Percentiles rank a stretch among this genome's conserved stretches.
phyloP scores from a whole-genome alignment of 2,329 filamentous ascomycete species.

The Aspergillus cejpii region DNA sequence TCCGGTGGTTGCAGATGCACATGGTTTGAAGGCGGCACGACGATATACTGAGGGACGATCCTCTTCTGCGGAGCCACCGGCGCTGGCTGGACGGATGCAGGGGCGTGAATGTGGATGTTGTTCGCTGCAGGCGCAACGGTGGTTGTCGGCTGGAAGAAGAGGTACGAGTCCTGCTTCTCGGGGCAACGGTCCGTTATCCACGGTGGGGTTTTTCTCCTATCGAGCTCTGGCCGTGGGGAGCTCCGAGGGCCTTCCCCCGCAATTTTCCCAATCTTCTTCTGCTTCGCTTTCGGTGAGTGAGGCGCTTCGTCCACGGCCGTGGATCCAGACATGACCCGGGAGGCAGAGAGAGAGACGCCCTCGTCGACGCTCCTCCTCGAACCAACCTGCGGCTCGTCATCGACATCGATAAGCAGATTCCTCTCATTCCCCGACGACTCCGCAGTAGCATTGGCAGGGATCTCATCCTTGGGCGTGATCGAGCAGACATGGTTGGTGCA shows the following conservation, averaged over 20 bases:
- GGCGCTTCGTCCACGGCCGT: conserved; percentile 5
- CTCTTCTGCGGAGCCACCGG: conserved; percentile 45
- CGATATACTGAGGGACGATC: conserved; percentile 44
- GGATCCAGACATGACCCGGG: neutral
- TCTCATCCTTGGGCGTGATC: conserved; percentile 24
- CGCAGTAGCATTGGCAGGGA: conserved; percentile 2
- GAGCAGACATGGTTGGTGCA: conserved; percentile 41
- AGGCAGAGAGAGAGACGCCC: neutral
- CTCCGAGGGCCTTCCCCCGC: neutral
- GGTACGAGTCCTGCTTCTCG: conserved; percentile 7
- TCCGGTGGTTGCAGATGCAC: conserved; percentile 50
- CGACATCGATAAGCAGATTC: conserved; percentile 17
- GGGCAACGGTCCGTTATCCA: neutral
- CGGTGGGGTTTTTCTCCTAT: conserved; percentile 1
- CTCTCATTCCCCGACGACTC: neutral
- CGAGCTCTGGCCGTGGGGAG: neutral
- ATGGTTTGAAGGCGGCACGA: conserved; percentile 54
- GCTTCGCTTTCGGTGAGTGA: neutral
- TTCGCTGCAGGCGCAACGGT: conserved; percentile 11
- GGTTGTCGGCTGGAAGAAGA: conserved; percentile 9
- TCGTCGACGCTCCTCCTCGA: neutral
- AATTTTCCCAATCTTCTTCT: neutral
- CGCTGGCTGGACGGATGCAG: conserved; percentile 44
- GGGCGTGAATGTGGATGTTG: conserved; percentile 13
- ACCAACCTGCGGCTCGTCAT: conserved; percentile 8